Base-by-base conservation (phyloP, 2,329 filamentous ascomycete genomes). In the Colletotrichum destructivum region DNA sequence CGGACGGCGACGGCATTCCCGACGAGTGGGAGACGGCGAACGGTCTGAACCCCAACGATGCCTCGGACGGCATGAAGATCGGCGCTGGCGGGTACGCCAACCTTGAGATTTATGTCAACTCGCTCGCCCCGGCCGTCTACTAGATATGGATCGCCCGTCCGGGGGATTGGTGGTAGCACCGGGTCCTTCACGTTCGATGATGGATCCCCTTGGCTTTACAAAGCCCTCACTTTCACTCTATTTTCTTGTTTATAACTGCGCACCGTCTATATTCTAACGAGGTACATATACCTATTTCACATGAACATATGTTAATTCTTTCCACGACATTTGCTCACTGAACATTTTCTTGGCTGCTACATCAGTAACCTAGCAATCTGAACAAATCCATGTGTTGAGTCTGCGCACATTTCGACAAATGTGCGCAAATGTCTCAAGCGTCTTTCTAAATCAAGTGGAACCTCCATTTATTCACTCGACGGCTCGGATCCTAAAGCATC, bases 71-170 rank as follows among this genome's bases (percentile, higher is more conserved):
- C 6, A 84, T 85, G 81, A 75, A 75, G 70, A 82, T 83, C 61
- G 78, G 81, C 15, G 80, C 77, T 13, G 82, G 82, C 47, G 84
- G 85, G 7, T 87, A 86, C 68, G 78, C 81, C 5, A 86, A 85
- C 71, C 79, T 88, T 15, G 85, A 88, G 76, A 82, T 84, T 62
- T 88, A 87, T 77, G 82, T 86, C 21, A 88, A 88, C 73, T 86
- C 84, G 13, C 77, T 88, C 40, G 81, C 86, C 13, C 76, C 77
- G 11, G 60, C 65, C 1, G 65, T 71, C 15, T 71, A 71, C 83
- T 86, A 44, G 81, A 85, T 74, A 88, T 80, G 81, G 0, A 85
- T 86, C 26, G 11, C 26, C 1, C 31, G n/a, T 31, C 9, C 15
- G 15, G 4, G 18, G 21, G 15, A 18, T 18, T n/a, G 49, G 35